phyloP scores from a whole-genome alignment of 2,329 filamentous ascomycete genomes.

The Xylaria sp. region DNA sequence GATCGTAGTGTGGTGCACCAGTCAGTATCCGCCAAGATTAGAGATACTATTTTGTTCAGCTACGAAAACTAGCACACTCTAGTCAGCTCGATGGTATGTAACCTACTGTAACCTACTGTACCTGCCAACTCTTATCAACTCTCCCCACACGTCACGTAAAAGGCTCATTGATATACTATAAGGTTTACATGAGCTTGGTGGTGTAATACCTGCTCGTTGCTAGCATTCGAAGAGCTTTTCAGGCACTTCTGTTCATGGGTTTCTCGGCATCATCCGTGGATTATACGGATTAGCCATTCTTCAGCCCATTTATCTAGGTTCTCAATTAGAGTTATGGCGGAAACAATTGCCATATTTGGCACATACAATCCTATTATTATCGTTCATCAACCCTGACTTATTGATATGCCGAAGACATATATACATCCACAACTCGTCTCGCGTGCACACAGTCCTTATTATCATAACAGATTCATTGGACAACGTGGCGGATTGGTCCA shows the following conservation, averaged over 20 bases:
- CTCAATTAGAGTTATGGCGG: conserved; percentile 6
- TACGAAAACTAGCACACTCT: conserved; percentile 14
- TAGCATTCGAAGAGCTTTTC: not conserved
- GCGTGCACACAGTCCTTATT: conserved; percentile 23
- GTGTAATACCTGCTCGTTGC: not conserved
- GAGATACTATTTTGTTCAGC: conserved; percentile 21
- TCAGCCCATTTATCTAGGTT: not conserved
- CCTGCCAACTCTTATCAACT: not conserved
- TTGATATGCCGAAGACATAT: conserved; percentile 18
- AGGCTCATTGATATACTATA: conserved; percentile 20
- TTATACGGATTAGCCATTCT: not conserved
- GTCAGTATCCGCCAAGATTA: conserved; percentile 17
- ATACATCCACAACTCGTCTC: conserved; percentile 18
- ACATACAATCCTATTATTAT: conserved; percentile 11
- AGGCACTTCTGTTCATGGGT: not conserved
- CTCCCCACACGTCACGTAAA: conserved; percentile 1
- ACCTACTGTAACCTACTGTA: not conserved
- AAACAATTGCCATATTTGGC: conserved; percentile 20
- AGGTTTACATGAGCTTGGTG: not conserved
- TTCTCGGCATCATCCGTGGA: not conserved
- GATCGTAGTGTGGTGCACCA: conserved; percentile 8
- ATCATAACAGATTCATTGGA: conserved; percentile 30
- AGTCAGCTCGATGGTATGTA: conserved; percentile 15
- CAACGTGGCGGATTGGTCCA: conserved; percentile 23
- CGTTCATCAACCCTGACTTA: conserved; percentile 17